These are phyloP conservation scores for Phialophora macrospora DNA, from an alignment of 2,329 filamentous ascomycete genomes.

Conservation along the genomic window DNA sequence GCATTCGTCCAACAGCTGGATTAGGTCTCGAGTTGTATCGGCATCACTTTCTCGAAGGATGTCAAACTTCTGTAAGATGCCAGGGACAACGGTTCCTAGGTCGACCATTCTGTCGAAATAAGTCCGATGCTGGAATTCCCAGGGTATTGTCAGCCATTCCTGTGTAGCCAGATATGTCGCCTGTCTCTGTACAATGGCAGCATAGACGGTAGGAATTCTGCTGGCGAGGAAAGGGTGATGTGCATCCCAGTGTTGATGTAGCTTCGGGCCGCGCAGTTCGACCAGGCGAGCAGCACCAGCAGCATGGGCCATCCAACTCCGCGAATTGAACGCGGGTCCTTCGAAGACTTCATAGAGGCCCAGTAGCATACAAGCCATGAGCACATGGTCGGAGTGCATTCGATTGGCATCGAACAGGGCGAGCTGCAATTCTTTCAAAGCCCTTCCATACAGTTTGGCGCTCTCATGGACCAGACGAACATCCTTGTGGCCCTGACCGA, in stretches of 20 bases:
- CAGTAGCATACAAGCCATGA: constrained; percentile 46
- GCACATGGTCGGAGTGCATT: constrained; percentile 45
- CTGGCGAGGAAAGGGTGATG: constrained; percentile 36
- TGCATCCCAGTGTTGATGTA: constrained; percentile 29
- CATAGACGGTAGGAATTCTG: constrained; percentile 35
- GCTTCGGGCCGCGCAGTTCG: constrained; percentile 33
- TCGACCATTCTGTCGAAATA: constrained; percentile 45
- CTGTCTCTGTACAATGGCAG: constrained; percentile 39
- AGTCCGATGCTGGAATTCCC: constrained; percentile 43
- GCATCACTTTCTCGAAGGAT: constrained; percentile 25
- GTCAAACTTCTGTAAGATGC: constrained; percentile 43
- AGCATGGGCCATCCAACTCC: constrained; percentile 36
- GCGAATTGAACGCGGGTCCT: constrained; percentile 32
- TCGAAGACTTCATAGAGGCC: constrained; percentile 44
- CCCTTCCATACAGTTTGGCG: constrained; percentile 44
- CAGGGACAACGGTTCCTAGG: constrained; percentile 43
- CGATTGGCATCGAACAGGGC: constrained; percentile 43
- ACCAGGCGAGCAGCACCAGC: constrained; percentile 36
- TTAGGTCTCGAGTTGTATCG: constrained; percentile 15
- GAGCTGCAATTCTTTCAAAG: constrained; percentile 45
- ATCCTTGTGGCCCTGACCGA: constrained; percentile 39
- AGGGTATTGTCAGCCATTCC: constrained; percentile 47
- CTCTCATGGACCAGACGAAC: constrained; percentile 41
- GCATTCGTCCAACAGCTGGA: constrained; percentile 24
- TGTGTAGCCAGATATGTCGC: constrained; percentile 42